Percentiles rank a stretch among this genome's conserved stretches.
These are phyloP conservation scores for Tetracladium maxilliforme DNA, from an alignment of 2,329 filamentous ascomycete genomes.

Conservation along the genomic window DNA sequence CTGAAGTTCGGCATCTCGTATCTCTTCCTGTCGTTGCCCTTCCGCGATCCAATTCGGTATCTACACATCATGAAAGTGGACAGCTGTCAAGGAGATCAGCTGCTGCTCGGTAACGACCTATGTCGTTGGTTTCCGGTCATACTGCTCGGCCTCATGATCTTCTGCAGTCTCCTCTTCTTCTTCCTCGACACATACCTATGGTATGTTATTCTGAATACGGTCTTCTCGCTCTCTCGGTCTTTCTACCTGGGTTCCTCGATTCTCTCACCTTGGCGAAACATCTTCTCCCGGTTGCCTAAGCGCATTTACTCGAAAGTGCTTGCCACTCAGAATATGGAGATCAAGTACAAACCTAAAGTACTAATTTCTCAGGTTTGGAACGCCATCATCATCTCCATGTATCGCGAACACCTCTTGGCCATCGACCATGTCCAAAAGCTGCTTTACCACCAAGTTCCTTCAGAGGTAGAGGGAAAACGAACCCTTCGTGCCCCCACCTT, in stretches of 20 bases:
- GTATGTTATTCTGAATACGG: slow-evolving; percentile 90
- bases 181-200: slow-evolving; percentile 97
- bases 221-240: slow-evolving; percentile 87
- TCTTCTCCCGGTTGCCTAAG: slow-evolving; percentile 95
- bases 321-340: slow-evolving; percentile 98
- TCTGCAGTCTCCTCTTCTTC: slow-evolving; percentile 91
- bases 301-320: slow-evolving; percentile 98
- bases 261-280: slow-evolving; percentile 96
- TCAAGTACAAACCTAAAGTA: slow-evolving; percentile 99
- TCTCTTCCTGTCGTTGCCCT: slow-evolving; percentile 78
- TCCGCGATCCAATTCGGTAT: slow-evolving; percentile 88
- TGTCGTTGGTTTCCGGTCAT: slow-evolving; percentile 77
- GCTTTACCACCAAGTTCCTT: slow-evolving; percentile 95
- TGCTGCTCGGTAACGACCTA: slow-evolving; percentile 39
- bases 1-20: slow-evolving; percentile 91
- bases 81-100: slow-evolving; percentile 60
- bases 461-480: slow-evolving; percentile 95
- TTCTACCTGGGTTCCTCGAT: slow-evolving; percentile 99
- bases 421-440: slow-evolving; percentile 99
- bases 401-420: slow-evolving; percentile 88
- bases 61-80: slow-evolving; percentile 68
- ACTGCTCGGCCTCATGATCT: slow-evolving; percentile 75
- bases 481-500: slow-evolving; percentile 92
- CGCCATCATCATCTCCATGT: slow-evolving; percentile 98
- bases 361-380: slow-evolving; percentile 99